Base-by-base conservation (phyloP, 768 basidiomycete species). In the Rhizopogon sp. region DNA sequence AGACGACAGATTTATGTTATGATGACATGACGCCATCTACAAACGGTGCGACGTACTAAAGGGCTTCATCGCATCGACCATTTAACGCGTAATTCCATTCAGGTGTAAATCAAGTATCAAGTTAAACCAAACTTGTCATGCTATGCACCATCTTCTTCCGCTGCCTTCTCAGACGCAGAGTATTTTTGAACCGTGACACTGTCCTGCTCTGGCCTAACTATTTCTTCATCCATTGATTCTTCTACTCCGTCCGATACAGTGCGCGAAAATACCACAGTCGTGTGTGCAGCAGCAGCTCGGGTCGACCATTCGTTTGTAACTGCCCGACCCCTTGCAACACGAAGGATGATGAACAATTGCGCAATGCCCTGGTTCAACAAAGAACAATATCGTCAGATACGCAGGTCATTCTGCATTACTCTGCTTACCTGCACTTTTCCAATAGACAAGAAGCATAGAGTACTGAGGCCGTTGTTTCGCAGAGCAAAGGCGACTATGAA, bases 291-390 rank as follows among this genome's bases (percentile, higher is more conserved):
- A 39, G 29, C 25, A 6, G 6, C 8, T 20, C 2, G 28, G 0
- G 54, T 50, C 28, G 43, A 25, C 2, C 52, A 54, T 2, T 53
- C 17, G 35, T 56, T n/a, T 6, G 53, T 22, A 52, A 64, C 63
- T 11, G 66, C 65, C 7, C 57, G 52, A 4, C 73, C 74, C 40
- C 53, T 60, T 0, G 66, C 68, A 29, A 76, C 70, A 4, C 73
- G 69, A 28, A 70, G 59, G 56, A 73, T 66, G 57, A 76, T 74
- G 47, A 71, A 55, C n/a, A 70, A 22, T 20, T 72, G 67, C 0
- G 67, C 66, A 53, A 75, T 70, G n/a, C 62, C 64, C 73, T 75
- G 11, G 35, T 31, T 17, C 29, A 44, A 44, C 17, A 52, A 14
- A 20, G 20, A 22, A 17, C 16, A 44, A 2, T 5, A 35, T 20